Conservation (phyloP, 2,329 filamentous ascomycete species). For the Pseudogymnoascus destructans region DNA sequence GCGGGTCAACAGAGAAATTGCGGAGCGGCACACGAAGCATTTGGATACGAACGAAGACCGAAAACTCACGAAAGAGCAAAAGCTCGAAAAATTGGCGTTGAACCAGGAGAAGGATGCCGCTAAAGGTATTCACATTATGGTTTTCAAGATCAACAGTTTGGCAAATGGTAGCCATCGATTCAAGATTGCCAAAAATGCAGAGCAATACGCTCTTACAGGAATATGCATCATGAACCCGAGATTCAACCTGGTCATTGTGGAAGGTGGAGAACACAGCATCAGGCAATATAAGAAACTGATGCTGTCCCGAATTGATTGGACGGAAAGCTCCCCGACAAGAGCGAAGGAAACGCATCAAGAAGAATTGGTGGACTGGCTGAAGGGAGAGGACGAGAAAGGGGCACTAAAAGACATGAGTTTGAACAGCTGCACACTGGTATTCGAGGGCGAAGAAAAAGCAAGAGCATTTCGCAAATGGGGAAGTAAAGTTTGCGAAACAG, state of each 20-base stretch:
- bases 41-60: constrained; percentile 67
- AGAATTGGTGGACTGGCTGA: constrained; percentile 60
- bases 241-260: constrained; percentile 80
- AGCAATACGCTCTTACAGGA: constrained; percentile 75
- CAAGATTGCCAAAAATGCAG: constrained; percentile 84
- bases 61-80: constrained; percentile 78
- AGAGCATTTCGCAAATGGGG: constrained; percentile 78
- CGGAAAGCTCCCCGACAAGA: constrained; percentile 65
- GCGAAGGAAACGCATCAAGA: constrained; percentile 49
- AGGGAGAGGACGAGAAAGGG: constrained; percentile 64
- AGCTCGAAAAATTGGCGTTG: constrained; percentile 63
- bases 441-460: constrained; percentile 78
- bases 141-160: constrained; percentile 83
- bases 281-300: constrained; percentile 84
- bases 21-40: constrained; percentile 70
- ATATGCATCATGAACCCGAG: constrained; percentile 86
- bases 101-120: constrained; percentile 83
- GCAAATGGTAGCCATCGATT: constrained; percentile 87
- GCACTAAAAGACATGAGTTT: constrained; percentile 66
- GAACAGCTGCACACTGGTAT: constrained; percentile 75
- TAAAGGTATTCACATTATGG: constrained; percentile 72
- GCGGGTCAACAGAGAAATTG: constrained; percentile 83
- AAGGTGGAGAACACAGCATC: constrained; percentile 75
- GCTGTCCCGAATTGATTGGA: constrained; percentile 89
- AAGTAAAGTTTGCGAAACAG: constrained; percentile 83